A percentile compares a stretch with the other conserved stretches of the same genome.
phyloP scores from a whole-genome alignment of 2,329 filamentous ascomycete species.

The Emericellopsis cladophorae region DNA sequence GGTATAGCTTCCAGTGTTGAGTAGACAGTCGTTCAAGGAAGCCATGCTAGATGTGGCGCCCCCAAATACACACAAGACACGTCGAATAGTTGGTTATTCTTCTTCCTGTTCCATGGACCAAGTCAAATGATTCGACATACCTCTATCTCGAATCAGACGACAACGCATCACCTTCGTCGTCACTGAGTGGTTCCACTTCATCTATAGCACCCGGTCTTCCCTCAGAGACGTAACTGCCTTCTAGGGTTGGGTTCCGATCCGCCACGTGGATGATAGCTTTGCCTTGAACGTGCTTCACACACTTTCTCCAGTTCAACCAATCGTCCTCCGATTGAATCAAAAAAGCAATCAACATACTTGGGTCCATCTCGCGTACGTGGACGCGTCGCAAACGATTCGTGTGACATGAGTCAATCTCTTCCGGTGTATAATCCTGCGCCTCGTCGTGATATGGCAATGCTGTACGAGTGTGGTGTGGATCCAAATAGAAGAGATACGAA shows the following conservation, averaged over 20 bases:
- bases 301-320: slow-evolving; percentile 69
- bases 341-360: slow-evolving; percentile 94
- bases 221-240: slow-evolving; percentile 25
- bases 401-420: slow-evolving; percentile 76
- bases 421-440: slow-evolving; percentile 45
- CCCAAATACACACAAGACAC: too few relatives aligned
- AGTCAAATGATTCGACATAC: too few relatives aligned
- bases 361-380: slow-evolving; percentile 87
- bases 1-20: too few relatives aligned
- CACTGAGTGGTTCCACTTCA: slow-evolving; percentile 81
- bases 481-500: slow-evolving; percentile 81
- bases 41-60: too few relatives aligned
- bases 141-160: neutral
- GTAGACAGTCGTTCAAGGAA: too few relatives aligned
- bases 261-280: slow-evolving; percentile 81
- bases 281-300: slow-evolving; percentile 62
- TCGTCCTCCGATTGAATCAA: slow-evolving; percentile 72
- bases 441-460: slow-evolving; percentile 52
- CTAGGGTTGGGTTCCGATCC: slow-evolving; percentile 48
- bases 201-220: slow-evolving; percentile 68
- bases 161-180: slow-evolving; percentile 36
- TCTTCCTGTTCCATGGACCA: too few relatives aligned
- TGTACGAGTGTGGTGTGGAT: slow-evolving; percentile 77
- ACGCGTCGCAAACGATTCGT: slow-evolving; percentile 73
- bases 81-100: too few relatives aligned